A percentile compares a stretch with the other conserved stretches of the same genome.
These are phyloP conservation scores for Musa troglodytarum DNA, from an alignment of 176 grass and related monocot species.

Conservation along the genomic window DNA sequence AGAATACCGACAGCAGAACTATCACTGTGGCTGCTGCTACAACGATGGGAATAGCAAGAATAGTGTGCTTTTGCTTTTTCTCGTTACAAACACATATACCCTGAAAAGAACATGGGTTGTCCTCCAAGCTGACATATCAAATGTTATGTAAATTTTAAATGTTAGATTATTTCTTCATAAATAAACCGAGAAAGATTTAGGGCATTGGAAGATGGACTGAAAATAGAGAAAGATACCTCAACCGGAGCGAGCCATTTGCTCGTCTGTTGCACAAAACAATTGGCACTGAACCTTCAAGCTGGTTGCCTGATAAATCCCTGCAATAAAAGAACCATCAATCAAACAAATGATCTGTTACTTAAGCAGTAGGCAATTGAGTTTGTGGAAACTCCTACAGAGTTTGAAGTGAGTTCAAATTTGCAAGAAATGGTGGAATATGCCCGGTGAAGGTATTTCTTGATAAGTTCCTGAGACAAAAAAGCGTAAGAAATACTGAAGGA, in stretches of 20 bases:
- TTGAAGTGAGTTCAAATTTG: conserved; percentile 34
- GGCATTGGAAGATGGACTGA: not conserved
- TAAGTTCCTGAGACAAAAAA: conserved; percentile 43
- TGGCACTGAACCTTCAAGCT: conserved; percentile 37
- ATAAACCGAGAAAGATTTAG: not conserved
- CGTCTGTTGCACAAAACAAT: conserved; percentile 24
- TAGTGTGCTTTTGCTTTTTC: not conserved
- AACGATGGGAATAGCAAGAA: not conserved
- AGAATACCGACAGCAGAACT: not conserved
- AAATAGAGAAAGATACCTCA: conserved; percentile 36
- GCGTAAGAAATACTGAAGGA: no score
- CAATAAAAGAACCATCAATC: conserved; percentile 9
- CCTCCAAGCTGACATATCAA: not conserved
- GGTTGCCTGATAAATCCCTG: conserved; percentile 69
- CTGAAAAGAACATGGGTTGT: not conserved
- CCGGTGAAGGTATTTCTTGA: conserved; percentile 58
- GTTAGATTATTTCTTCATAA: not conserved
- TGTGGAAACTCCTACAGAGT: conserved; percentile 41
- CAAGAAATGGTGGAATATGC: conserved; percentile 49
- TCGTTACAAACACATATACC: not conserved
- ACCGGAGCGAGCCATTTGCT: conserved; percentile 28
- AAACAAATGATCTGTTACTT: not conserved
- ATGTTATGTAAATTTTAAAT: not conserved
- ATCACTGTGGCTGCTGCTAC: not conserved
- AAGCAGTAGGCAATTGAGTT: not conserved